A percentile compares a stretch with the other conserved stretches of the same genome.
Evolutionary conservation across 441 rosid species (phyloP).

Genomic region (Capsella rubella): DNA sequence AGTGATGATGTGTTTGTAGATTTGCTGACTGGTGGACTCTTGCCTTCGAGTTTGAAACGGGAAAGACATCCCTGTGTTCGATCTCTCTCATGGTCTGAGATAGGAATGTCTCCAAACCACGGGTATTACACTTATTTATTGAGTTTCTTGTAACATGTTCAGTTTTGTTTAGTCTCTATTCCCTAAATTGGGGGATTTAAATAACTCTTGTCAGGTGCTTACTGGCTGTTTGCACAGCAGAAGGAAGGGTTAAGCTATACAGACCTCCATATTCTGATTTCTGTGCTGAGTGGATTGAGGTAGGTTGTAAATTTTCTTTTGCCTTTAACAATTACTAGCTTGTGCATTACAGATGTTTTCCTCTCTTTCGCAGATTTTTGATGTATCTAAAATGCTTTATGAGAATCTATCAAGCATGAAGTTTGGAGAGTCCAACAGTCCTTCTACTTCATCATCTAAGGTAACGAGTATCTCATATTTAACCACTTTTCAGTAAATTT

Average conservation of each 20-base stretch:
- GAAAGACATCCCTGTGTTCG: slow-evolving; percentile 74
- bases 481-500: neutral
- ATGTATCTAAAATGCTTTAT: slow-evolving; percentile 70
- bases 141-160: slow-evolving; percentile 4
- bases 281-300: slow-evolving; percentile 97
- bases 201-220: slow-evolving; percentile 67
- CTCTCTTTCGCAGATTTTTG: slow-evolving; percentile 58
- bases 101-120: slow-evolving; percentile 86
- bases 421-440: slow-evolving; percentile 53
- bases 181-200: slow-evolving; percentile 10
- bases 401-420: slow-evolving; percentile 57
- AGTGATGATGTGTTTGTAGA: slow-evolving; percentile 53
- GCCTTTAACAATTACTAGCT: neutral
- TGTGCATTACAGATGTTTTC: slow-evolving; percentile 11
- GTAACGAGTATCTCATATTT: slow-evolving; percentile 52
- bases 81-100: slow-evolving; percentile 88
- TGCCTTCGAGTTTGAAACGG: slow-evolving; percentile 69
- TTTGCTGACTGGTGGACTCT: slow-evolving; percentile 62
- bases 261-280: slow-evolving; percentile 85
- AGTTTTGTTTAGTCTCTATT: neutral
- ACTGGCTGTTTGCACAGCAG: slow-evolving; percentile 83
- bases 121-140: slow-evolving; percentile 57
- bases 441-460: slow-evolving; percentile 46
- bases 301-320: slow-evolving; percentile 28
- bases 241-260: slow-evolving; percentile 86